These are phyloP conservation scores for Lyophyllum atratum DNA, from an alignment of 768 basidiomycete species.

Conservation along the genomic window DNA sequence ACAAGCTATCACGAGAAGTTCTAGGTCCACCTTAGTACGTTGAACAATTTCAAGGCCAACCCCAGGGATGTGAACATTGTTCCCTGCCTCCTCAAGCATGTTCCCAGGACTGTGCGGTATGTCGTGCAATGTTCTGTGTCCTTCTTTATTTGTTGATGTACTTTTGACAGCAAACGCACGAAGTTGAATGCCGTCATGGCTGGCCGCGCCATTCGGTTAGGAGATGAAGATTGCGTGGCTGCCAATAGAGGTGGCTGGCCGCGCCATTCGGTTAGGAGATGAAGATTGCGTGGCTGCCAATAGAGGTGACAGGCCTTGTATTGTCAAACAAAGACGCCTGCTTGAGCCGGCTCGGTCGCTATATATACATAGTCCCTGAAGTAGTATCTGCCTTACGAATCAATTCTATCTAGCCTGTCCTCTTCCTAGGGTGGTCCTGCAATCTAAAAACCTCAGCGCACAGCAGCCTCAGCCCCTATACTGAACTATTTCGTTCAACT, in stretches of 20 bases:
- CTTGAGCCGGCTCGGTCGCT: too few species aligned
- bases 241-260: neutral
- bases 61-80: constrained; percentile 1
- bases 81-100: neutral
- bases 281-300: too few species aligned
- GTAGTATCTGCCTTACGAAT: too few species aligned
- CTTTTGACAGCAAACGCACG: neutral
- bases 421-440: too few species aligned
- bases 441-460: too few species aligned
- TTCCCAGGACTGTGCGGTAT: neutral
- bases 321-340: too few species aligned
- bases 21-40: neutral
- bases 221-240: neutral
- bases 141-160: neutral
- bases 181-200: neutral
- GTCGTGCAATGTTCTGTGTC: neutral
- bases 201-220: neutral
- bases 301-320: too few species aligned
- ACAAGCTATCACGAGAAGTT: neutral
- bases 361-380: too few species aligned
- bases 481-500: too few species aligned
- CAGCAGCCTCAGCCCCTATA: too few species aligned
- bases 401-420: too few species aligned
- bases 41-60: neutral
- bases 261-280: neutral